Evolutionary conservation across 257 asterid genomes (phyloP).

Genomic region (Rehmannia glutinosa): DNA sequence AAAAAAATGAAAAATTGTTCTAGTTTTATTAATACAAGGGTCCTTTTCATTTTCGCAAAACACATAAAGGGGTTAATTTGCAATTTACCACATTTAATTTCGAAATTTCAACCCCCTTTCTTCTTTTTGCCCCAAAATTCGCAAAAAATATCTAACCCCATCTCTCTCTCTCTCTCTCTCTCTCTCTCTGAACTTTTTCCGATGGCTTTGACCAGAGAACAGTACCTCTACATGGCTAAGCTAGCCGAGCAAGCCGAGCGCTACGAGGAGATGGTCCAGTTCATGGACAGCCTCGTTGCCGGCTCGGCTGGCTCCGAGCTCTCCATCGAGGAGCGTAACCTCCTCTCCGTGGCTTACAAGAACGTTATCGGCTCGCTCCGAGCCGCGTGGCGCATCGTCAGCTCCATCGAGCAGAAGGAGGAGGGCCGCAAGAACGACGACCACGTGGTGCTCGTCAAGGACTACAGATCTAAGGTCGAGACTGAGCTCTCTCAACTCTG

Average conservation of each 20-base stretch:
- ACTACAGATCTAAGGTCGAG: conserved; percentile 65
- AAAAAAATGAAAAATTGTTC: too few relatives aligned
- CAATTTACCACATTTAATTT: too few relatives aligned
- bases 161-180: not conserved
- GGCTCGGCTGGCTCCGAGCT: conserved; percentile 42
- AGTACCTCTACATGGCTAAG: conserved; percentile 62
- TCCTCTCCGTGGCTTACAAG: conserved; percentile 61
- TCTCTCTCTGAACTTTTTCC: not conserved
- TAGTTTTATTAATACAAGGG: too few relatives aligned
- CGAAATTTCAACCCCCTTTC: too few relatives aligned
- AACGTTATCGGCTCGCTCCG: conserved; percentile 71
- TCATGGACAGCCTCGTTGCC: conserved; percentile 56
- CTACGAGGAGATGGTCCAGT: conserved; percentile 68
- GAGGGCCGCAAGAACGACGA: conserved; percentile 68
- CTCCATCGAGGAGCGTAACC: conserved; percentile 54
- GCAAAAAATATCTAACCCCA: conserved; percentile 6
- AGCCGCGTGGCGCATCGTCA: conserved; percentile 66
- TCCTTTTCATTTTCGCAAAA: too few relatives aligned
- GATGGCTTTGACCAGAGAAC: conserved; percentile 49
- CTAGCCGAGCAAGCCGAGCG: too few relatives aligned
- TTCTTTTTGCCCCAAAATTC: conserved; percentile 7
- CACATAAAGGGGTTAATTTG: too few relatives aligned
- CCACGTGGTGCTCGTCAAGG: conserved; percentile 55
- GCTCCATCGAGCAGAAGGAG: conserved; percentile 66
- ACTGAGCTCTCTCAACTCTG: conserved; percentile 49